These are phyloP conservation scores for Immersiella caudata DNA, from an alignment of 495 filamentous ascomycete genomes.

Conservation along the genomic window DNA sequence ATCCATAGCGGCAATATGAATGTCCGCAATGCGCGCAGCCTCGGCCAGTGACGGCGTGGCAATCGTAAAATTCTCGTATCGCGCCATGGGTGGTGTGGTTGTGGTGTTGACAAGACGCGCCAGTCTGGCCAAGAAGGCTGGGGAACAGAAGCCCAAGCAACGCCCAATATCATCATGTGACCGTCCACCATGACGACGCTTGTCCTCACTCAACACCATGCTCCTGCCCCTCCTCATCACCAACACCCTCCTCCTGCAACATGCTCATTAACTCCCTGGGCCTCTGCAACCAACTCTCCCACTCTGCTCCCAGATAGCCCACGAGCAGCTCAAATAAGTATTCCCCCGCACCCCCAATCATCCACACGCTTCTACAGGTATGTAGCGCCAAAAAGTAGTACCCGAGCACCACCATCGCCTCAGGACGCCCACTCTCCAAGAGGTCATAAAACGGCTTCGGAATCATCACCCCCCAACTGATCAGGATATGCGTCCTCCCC, in stretches of 20 bases:
- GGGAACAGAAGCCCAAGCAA: background rate
- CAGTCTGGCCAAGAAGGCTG: background rate
- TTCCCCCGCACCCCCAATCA: slow-evolving; percentile 30
- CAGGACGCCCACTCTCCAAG: slow-evolving; percentile 29
- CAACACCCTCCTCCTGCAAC: slow-evolving; percentile 4
- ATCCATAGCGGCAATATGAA: slow-evolving; percentile 50
- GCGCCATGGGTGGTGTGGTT: slow-evolving; percentile 3
- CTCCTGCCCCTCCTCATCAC: background rate
- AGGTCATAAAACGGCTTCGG: slow-evolving; percentile 26
- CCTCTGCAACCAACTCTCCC: slow-evolving; percentile 34
- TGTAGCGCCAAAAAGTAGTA: slow-evolving; percentile 40
- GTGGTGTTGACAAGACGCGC: background rate
- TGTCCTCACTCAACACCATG: background rate
- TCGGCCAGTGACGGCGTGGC: slow-evolving; percentile 26
- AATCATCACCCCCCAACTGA: slow-evolving; percentile 32
- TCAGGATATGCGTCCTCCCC: slow-evolving; percentile 22
- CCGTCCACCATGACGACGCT: background rate
- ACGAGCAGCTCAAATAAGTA: slow-evolving; percentile 28
- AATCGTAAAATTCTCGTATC: slow-evolving; percentile 14
- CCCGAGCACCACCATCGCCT: slow-evolving; percentile 35
- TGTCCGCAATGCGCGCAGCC: slow-evolving; percentile 45
- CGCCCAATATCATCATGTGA: slow-evolving; percentile 27
- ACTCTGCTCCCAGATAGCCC: slow-evolving; percentile 31
- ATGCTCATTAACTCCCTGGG: slow-evolving; percentile 22
- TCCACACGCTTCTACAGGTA: slow-evolving; percentile 28